A percentile compares a stretch with the other conserved stretches of the same genome.
Evolutionary conservation across 768 basidiomycete species (phyloP).

Genomic region (Panaeolus cyanescens): DNA sequence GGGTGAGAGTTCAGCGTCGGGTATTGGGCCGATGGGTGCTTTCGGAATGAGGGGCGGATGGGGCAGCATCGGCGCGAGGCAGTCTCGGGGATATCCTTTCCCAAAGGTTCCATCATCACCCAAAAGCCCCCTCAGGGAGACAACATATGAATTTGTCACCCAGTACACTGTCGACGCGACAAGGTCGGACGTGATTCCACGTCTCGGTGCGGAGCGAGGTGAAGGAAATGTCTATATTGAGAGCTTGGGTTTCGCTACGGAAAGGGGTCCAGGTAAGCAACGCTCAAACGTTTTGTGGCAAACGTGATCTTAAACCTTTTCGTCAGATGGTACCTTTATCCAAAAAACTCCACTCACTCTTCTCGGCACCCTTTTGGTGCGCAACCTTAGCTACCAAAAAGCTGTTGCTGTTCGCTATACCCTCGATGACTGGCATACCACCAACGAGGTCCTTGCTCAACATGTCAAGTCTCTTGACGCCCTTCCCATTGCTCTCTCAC

Average conservation of each 20-base stretch:
- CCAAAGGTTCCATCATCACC: conserved; percentile 9
- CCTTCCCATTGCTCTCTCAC: conserved; percentile 25
- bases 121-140: neutral
- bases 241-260: conserved; percentile 22
- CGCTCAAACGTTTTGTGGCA: neutral
- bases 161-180: conserved; percentile 15
- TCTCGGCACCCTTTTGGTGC: conserved; percentile 77
- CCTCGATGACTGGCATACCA: conserved; percentile 92
- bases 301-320: conserved; percentile 2
- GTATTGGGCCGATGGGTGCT: conserved; percentile 9
- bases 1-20: conserved; percentile 24
- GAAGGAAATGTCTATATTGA: conserved; percentile 29
- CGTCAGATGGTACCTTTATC: neutral
- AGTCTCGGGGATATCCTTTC: conserved; percentile 22
- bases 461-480: conserved; percentile 44
- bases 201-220: conserved; percentile 18
- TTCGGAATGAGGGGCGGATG: conserved; percentile 11
- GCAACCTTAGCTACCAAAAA: conserved; percentile 88
- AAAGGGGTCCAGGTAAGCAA: conserved; percentile 8
- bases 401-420: conserved; percentile 86
- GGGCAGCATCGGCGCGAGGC: conserved; percentile 9
- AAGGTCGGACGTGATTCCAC: conserved; percentile 31
- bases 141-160: neutral
- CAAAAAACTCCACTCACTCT: conserved; percentile 36
- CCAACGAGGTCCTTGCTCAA: conserved; percentile 74